Conservation (phyloP, 2,329 filamentous ascomycete genomes). For the Fusarium xyrophilum region DNA sequence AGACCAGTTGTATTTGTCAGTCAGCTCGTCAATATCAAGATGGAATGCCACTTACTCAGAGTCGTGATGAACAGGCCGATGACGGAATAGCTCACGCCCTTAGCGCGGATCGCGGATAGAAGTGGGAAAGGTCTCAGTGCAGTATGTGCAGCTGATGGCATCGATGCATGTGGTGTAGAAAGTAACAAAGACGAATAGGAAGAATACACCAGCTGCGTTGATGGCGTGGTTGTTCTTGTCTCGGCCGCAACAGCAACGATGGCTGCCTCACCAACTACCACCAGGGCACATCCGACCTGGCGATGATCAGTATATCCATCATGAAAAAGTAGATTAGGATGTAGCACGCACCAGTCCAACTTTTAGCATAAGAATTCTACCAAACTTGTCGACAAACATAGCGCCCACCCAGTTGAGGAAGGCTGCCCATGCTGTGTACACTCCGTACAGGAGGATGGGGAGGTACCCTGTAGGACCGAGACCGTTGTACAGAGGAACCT, state of each 20-base stretch:
- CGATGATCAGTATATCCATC: neutral
- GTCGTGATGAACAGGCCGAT: neutral
- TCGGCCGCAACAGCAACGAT: neutral
- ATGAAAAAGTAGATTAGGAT: accelerated
- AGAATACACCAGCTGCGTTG: neutral
- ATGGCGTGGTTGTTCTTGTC: neutral
- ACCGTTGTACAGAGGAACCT: neutral
- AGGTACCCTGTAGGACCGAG: neutral
- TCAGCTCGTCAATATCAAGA: accelerated
- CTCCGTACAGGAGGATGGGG: neutral
- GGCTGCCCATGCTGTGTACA: neutral
- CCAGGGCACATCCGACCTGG: neutral
- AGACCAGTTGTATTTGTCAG: neutral
- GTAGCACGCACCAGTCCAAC: neutral
- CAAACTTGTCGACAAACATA: neutral
- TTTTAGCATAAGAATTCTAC: neutral
- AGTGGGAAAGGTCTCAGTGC: neutral
- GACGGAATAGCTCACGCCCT: neutral
- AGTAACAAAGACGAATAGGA: neutral
- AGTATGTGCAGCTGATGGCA: neutral
- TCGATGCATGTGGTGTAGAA: neutral
- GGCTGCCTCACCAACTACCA: neutral
- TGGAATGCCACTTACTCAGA: neutral
- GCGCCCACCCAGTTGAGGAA: neutral
- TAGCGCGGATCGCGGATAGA: neutral